These are phyloP conservation scores for Macaranga tanarius DNA, from an alignment of 441 rosid species.

Conservation along the genomic window DNA sequence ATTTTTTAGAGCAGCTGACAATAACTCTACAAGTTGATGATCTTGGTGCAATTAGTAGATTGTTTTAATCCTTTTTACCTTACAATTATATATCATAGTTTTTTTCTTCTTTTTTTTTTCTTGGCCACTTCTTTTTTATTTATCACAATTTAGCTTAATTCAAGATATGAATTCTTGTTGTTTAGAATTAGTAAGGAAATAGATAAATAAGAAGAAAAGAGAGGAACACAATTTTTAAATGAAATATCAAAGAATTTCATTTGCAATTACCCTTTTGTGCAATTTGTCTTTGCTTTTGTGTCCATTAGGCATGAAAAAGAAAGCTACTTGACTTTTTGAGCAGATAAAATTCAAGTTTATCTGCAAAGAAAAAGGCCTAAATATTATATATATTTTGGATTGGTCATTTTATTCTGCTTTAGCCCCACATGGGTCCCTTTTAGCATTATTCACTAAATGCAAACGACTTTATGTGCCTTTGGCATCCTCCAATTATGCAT, in stretches of 20 bases:
- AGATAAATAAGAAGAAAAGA: background rate
- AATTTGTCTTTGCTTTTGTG: constrained; percentile 14
- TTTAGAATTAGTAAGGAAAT: too few relatives aligned
- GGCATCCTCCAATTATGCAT: constrained; percentile 12
- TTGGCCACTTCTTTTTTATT: too few relatives aligned
- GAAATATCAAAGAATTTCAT: constrained; percentile 2
- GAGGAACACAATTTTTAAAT: constrained; percentile 14
- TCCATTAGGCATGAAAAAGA: constrained; percentile 25
- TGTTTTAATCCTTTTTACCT: background rate
- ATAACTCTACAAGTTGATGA: background rate
- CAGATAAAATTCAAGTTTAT: constrained; percentile 26
- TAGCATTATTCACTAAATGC: background rate
- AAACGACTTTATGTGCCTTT: constrained; percentile 6
- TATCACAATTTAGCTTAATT: too few relatives aligned
- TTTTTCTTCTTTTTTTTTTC: too few relatives aligned
- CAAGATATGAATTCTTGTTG: too few relatives aligned
- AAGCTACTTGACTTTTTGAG: constrained; percentile 12
- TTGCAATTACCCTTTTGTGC: constrained; percentile 21
- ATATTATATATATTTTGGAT: background rate
- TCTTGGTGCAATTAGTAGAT: background rate
- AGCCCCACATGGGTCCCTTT: background rate
- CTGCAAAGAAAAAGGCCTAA: background rate
- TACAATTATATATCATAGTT: background rate
- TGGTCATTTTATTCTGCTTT: constrained; percentile 11
- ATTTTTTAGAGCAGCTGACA: background rate